These are phyloP conservation scores for Kuraishia floccosa DNA, from an alignment of 805 yeast genomes.

Conservation along the genomic window DNA sequence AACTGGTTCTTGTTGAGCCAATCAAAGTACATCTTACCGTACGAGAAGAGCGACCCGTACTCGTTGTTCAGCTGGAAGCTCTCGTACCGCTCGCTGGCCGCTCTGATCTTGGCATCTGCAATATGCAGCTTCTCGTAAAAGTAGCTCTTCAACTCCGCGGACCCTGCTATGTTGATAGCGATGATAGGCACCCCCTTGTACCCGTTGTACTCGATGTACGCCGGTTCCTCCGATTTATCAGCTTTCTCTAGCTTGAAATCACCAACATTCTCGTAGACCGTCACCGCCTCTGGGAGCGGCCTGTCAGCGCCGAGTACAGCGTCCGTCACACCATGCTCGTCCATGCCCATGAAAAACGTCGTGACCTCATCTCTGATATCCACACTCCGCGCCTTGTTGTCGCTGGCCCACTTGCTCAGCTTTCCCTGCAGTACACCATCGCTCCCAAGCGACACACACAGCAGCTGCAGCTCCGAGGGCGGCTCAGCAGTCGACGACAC, in stretches of 20 bases:
- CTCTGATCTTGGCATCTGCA: slow-evolving; percentile 2
- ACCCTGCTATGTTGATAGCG: slow-evolving; percentile 44
- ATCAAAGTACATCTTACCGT: slow-evolving; percentile 75
- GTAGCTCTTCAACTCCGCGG: slow-evolving; percentile 7
- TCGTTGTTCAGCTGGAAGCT: slow-evolving; percentile 12
- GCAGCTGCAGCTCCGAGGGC: slow-evolving; percentile 4
- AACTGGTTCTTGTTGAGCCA: slow-evolving; percentile 67
- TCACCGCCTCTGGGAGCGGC: slow-evolving; percentile 9
- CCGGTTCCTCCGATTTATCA: slow-evolving; percentile 1
- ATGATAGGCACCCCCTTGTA: slow-evolving; percentile 54
- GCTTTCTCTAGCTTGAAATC: no score
- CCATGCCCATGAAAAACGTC: slow-evolving; percentile 37
- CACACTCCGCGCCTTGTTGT: slow-evolving; percentile 6
- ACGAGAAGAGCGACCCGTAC: slow-evolving; percentile 65
- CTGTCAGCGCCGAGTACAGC: background rate
- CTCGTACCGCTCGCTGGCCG: slow-evolving; percentile 7
- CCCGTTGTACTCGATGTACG: slow-evolving; percentile 29
- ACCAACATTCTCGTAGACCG: background rate
- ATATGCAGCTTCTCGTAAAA: slow-evolving; percentile 2
- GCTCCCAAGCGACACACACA: slow-evolving; percentile 6
- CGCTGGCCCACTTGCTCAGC: slow-evolving; percentile 10
- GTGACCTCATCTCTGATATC: slow-evolving; percentile 10
- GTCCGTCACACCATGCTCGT: slow-evolving; percentile 19
- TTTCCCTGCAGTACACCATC: slow-evolving; percentile 5
- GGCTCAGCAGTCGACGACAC: no score